Evolutionary conservation across 805 yeast genomes (phyloP), one percentile per base, ranked within the genome.

Genomic region (baker's yeast (Saccharomyces cerevisiae)): DNA sequence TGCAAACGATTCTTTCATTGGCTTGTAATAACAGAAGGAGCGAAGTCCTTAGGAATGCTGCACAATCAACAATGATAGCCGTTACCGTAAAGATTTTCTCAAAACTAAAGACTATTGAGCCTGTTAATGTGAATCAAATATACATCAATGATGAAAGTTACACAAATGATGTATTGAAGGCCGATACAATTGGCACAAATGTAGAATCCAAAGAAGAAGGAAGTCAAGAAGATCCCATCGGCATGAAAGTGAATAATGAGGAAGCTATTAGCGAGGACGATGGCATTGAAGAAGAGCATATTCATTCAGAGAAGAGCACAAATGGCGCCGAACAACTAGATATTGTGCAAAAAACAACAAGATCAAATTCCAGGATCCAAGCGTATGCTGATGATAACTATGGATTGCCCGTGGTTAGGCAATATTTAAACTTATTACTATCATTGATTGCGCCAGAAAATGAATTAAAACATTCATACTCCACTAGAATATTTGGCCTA

Each of bases 1-100:
- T 90, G 31, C 96, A 91, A 62, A 89, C 96, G 0, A 88, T 96
- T 55, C 77, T 92, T 62, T 84, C 94, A 9, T 79, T 92, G 70
- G 96, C 97, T 3, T 88, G 95, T 64, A 95, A 92, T 68, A 88
- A 89, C 72, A 80, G 90, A 66, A 80, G 96, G 66, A 85, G 94
- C 57, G 97, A 92, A 62, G 86, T 90, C 10, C 76, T 92, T 55
- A 76, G 97, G 63, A 80, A 85, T 56, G 84, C 94, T 1, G 97
- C 97, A 0, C 96, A 90, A 63, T 80, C 85, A 74, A 80, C 95
- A 1, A 78, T 89, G 77, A 74, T 79, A 47, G 73, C 82, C 1
- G 83, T 90, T 51, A 83, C 94, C 0, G 79, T 82, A 46, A 76
- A 80, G 52, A 76, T 89, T 9, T 89, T 90, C 67, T 70, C 75